Conservation (phyloP, 495 filamentous ascomycete genomes). For the Daldinia childiae region DNA sequence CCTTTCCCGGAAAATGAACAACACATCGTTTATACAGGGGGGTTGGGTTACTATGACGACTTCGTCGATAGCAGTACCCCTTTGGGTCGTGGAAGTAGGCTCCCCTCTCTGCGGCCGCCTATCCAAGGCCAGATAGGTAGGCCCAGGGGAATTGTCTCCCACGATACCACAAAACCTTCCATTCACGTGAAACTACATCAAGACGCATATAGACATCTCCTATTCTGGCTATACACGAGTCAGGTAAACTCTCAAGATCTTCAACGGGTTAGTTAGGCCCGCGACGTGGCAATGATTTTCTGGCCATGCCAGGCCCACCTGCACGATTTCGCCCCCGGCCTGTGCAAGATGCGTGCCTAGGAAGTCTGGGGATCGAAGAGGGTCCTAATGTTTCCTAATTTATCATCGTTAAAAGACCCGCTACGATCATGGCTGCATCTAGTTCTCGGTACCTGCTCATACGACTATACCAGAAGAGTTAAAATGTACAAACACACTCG, state of each 20-base stretch:
- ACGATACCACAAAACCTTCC: constrained; percentile 25
- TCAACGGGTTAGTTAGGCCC: constrained; percentile 37
- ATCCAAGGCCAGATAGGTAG: constrained; percentile 35
- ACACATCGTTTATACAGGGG: constrained; percentile 40
- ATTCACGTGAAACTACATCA: constrained; percentile 35
- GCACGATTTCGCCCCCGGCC: constrained; percentile 43
- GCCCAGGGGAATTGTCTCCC: constrained; percentile 28
- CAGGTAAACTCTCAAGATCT: constrained; percentile 41
- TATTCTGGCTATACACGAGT: constrained; percentile 34
- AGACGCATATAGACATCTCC: constrained; percentile 30
- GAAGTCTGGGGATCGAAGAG: constrained; percentile 36
- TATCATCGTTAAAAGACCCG: constrained; percentile 8
- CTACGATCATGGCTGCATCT: constrained; percentile 32
- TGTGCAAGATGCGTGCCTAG: constrained; percentile 36
- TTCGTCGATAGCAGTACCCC: constrained; percentile 36
- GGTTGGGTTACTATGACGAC: constrained; percentile 39
- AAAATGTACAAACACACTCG: constrained; percentile 18
- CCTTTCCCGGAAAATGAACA: constrained; percentile 37
- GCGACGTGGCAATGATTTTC: constrained; percentile 43
- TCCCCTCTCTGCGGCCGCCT: constrained; percentile 35
- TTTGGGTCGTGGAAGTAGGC: constrained; percentile 34
- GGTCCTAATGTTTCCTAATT: constrained; percentile 31
- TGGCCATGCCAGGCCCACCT: constrained; percentile 42
- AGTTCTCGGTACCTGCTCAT: constrained; percentile 29
- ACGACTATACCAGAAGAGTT: constrained; percentile 16